These are phyloP conservation scores for Hypomyces perniciosus DNA, from an alignment of 2,329 filamentous ascomycete genomes.

Conservation along the genomic window DNA sequence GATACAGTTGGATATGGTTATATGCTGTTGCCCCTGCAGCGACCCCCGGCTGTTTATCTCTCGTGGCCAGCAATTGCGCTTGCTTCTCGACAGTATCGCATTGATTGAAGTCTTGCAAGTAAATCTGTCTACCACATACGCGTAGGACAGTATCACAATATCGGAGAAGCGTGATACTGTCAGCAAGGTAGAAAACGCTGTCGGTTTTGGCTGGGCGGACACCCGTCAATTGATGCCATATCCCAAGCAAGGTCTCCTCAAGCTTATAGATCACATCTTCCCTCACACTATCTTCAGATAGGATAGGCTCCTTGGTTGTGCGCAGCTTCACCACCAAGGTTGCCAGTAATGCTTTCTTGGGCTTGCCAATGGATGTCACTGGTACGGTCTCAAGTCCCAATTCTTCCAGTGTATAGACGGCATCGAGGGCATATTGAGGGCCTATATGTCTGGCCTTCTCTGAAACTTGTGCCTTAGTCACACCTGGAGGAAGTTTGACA, in stretches of 20 bases:
- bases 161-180: constrained; percentile 33
- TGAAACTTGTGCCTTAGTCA: constrained; percentile 27
- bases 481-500: constrained; percentile 26
- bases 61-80: constrained; percentile 19
- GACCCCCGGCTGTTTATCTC: neutral
- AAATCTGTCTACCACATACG: constrained; percentile 23
- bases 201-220: constrained; percentile 21
- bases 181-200: constrained; percentile 24
- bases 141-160: constrained; percentile 30
- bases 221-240: constrained; percentile 28
- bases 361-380: constrained; percentile 38
- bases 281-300: neutral
- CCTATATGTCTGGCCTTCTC: constrained; percentile 28
- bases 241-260: constrained; percentile 16
- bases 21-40: neutral
- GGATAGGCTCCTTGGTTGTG: neutral
- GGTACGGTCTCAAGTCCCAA: constrained; percentile 34
- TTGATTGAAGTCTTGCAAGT: constrained; percentile 29
- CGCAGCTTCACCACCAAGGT: constrained; percentile 16
- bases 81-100: constrained; percentile 28
- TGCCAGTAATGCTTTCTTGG: constrained; percentile 35
- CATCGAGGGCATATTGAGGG: constrained; percentile 33
- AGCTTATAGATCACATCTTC: constrained; percentile 9
- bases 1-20: neutral
- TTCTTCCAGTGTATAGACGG: constrained; percentile 36